Evolutionary conservation across 495 filamentous ascomycete species (phyloP).

Genomic region (Xylaria longipes): DNA sequence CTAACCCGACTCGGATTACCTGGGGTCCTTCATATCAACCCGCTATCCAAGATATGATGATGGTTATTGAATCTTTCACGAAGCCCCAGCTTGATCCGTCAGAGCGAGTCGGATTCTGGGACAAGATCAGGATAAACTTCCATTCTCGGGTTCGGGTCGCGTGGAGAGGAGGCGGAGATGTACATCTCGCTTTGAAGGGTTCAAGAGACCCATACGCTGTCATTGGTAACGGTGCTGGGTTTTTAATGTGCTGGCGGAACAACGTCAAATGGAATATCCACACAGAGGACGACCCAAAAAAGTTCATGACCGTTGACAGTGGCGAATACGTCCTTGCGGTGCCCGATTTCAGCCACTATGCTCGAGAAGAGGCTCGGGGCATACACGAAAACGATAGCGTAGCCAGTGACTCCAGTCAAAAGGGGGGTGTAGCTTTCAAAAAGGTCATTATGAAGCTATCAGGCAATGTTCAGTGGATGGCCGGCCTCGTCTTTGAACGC

Average conservation of each 20-base stretch:
- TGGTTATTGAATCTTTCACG: conserved; percentile 96
- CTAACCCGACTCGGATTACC: conserved; percentile 87
- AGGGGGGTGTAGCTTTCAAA: conserved; percentile 82
- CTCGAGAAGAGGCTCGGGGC: conserved; percentile 66
- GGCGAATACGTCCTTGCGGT: conserved; percentile 93
- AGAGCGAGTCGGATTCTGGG: conserved; percentile 96
- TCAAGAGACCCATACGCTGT: conserved; percentile 92
- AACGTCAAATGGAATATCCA: conserved; percentile 87
- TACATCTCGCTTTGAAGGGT: conserved; percentile 92
- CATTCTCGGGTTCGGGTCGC: conserved; percentile 88
- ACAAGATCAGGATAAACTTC: conserved; percentile 94
- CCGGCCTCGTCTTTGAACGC: conserved; percentile 90
- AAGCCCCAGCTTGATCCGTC: conserved; percentile 94
- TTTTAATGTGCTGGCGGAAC: conserved; percentile 97
- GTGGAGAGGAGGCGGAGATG: conserved; percentile 95
- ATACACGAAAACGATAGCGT: conserved; percentile 67
- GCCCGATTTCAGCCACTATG: conserved; percentile 90
- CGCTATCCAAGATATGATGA: conserved; percentile 99
- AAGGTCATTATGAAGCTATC: conserved; percentile 99
- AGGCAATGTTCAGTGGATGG: conserved; percentile 88
- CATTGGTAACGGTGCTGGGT: conserved; percentile 89
- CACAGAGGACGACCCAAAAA: conserved; percentile 80
- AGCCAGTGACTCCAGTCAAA: conserved; percentile 67
- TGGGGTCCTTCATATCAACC: conserved; percentile 98
- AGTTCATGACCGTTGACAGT: conserved; percentile 94